Percentiles rank a stretch among this genome's conserved stretches.
These are phyloP conservation scores for Coemansia sp. DNA, from an alignment of 192 early-diverging fungal species.

Conservation along the genomic window DNA sequence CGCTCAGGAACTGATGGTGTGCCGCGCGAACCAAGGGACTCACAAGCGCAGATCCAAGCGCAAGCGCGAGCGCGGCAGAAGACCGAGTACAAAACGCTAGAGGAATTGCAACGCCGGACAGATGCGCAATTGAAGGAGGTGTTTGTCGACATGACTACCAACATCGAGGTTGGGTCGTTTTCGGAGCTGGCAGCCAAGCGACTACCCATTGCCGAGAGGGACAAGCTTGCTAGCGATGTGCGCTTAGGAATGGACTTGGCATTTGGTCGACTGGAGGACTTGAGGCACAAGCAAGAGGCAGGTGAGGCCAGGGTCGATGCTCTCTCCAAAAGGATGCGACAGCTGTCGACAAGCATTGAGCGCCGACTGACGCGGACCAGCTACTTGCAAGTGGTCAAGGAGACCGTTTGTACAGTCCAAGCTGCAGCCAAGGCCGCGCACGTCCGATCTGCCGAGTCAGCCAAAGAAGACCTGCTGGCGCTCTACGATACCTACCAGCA, in stretches of 20 bases:
- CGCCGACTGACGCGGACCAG: constrained; percentile 16
- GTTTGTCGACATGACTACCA: constrained; percentile 53
- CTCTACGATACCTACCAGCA: constrained; percentile 19
- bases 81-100: constrained; percentile 36
- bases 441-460: background rate
- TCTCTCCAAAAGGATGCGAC: constrained; percentile 8
- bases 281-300: constrained; percentile 12
- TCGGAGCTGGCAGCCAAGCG: constrained; percentile 33
- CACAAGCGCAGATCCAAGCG: background rate
- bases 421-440: background rate
- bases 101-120: constrained; percentile 40
- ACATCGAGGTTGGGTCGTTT: constrained; percentile 30
- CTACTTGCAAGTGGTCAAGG: constrained; percentile 17
- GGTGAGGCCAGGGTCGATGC: constrained; percentile 2
- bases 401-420: constrained; percentile 11
- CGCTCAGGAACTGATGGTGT: background rate
- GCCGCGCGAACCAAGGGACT: background rate
- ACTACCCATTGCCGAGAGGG: constrained; percentile 24
- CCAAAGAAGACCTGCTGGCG: background rate
- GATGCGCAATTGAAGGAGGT: constrained; percentile 29
- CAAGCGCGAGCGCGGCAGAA: background rate
- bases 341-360: constrained; percentile 11
- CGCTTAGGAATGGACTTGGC: constrained; percentile 48
- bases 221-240: constrained; percentile 30
- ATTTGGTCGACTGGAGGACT: constrained; percentile 25